These are phyloP conservation scores for Botryotinia calthae DNA, from an alignment of 2,329 filamentous ascomycete genomes.

Conservation along the genomic window DNA sequence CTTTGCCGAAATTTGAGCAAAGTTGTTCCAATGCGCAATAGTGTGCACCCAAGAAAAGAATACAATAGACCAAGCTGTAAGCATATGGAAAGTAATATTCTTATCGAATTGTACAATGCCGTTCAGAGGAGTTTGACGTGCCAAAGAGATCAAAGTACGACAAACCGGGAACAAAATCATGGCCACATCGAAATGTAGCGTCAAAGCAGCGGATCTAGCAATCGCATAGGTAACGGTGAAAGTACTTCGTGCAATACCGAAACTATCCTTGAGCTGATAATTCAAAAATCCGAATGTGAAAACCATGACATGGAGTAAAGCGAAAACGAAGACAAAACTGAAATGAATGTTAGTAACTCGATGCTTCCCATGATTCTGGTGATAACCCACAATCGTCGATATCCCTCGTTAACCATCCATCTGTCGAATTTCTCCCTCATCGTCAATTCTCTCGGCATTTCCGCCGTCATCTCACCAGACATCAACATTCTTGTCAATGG, in stretches of 20 bases:
- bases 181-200: slow-evolving; percentile 78
- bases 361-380: slow-evolving; percentile 7
- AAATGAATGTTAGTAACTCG: slow-evolving; percentile 34
- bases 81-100: slow-evolving; percentile 86
- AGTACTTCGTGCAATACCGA: slow-evolving; percentile 61
- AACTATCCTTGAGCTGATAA: slow-evolving; percentile 74
- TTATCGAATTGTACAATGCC: slow-evolving; percentile 87
- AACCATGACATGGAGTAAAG: slow-evolving; percentile 69
- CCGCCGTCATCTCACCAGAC: slow-evolving; percentile 77
- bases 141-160: slow-evolving; percentile 77
- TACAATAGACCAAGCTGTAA: slow-evolving; percentile 81
- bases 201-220: slow-evolving; percentile 71
- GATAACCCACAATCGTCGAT: slow-evolving; percentile 67
- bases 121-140: slow-evolving; percentile 77
- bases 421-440: slow-evolving; percentile 71
- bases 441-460: slow-evolving; percentile 66
- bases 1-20: slow-evolving; percentile 71
- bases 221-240: slow-evolving; percentile 77
- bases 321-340: slow-evolving; percentile 75
- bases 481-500: slow-evolving; percentile 79
- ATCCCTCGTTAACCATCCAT: slow-evolving; percentile 90
- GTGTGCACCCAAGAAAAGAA: slow-evolving; percentile 87
- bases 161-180: slow-evolving; percentile 80
- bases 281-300: slow-evolving; percentile 80
- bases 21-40: slow-evolving; percentile 84